Evolutionary conservation across 1,284 basidiomycete species (phyloP).

Genomic region (Omphalotus olearius): DNA sequence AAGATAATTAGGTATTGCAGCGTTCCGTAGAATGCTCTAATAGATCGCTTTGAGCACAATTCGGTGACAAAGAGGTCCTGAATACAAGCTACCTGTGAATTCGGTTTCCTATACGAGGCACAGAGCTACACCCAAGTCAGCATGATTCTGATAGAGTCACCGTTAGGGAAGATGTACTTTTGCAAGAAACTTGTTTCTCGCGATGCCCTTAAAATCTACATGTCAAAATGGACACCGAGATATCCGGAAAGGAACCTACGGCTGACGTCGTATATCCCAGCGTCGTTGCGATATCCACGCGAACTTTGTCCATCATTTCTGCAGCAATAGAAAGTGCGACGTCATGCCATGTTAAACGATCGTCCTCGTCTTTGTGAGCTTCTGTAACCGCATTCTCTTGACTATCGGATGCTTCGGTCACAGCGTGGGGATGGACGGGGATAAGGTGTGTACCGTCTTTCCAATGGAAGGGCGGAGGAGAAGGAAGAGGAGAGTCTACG

Average conservation of each 20-base stretch:
- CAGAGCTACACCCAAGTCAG: constrained; percentile 50
- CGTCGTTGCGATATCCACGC: constrained; percentile 63
- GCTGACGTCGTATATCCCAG: constrained; percentile 95
- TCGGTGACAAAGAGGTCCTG: constrained; percentile 7
- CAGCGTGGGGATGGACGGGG: constrained; percentile 44
- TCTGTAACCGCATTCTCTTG: constrained; percentile 14
- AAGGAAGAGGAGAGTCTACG: constrained; percentile 79
- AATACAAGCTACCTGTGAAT: constrained; percentile 60
- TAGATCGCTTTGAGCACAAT: background rate
- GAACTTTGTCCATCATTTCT: constrained; percentile 79
- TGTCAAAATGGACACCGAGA: background rate
- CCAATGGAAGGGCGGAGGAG: constrained; percentile 72
- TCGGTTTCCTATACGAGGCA: constrained; percentile 88
- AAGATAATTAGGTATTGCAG: constrained; percentile 82
- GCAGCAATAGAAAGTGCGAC: constrained; percentile 88
- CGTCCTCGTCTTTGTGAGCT: constrained; percentile 27
- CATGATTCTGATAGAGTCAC: background rate
- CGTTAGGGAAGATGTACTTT: constrained; percentile 53
- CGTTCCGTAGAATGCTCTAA: constrained; percentile 78
- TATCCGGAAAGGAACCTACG: constrained; percentile 40
- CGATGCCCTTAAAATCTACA: constrained; percentile 63
- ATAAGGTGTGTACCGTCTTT: constrained; percentile 64
- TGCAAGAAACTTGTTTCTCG: constrained; percentile 90
- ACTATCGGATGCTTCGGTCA: constrained; percentile 10
- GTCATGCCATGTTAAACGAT: constrained; percentile 78